Conservation (phyloP, 2,329 filamentous ascomycete species). For the Alternaria gaisen region DNA sequence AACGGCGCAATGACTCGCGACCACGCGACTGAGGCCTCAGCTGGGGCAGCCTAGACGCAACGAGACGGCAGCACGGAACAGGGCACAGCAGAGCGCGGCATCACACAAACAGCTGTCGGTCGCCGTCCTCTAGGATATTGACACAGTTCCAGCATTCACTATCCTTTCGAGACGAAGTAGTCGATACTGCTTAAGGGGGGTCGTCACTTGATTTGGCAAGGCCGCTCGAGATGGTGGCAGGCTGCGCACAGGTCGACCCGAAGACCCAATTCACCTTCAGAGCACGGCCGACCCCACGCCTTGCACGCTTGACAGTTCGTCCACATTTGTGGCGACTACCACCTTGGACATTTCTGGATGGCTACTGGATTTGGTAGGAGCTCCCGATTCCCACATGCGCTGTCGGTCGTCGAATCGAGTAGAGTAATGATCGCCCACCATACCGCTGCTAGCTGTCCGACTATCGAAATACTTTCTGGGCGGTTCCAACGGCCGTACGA, state of each 20-base stretch:
- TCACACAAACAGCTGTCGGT: conserved; percentile 6
- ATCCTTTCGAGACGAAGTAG: neutral
- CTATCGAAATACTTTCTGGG: neutral
- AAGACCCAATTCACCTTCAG: conserved; percentile 16
- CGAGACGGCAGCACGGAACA: conserved; percentile 10
- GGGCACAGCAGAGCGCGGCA: neutral
- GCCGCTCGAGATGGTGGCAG: neutral
- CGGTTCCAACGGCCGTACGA: neutral
- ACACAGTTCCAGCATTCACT: neutral
- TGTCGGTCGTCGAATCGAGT: neutral
- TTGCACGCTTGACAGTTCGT: conserved; percentile 14
- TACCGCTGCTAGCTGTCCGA: neutral
- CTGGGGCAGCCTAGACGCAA: conserved; percentile 12
- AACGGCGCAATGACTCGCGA: conserved; percentile 19
- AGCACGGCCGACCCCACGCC: conserved; percentile 11
- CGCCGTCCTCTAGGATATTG: neutral
- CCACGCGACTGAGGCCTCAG: conserved; percentile 8
- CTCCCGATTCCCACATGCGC: conserved; percentile 17
- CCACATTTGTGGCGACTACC: conserved; percentile 21
- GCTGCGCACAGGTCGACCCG: conserved; percentile 6
- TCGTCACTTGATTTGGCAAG: neutral
- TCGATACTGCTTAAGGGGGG: neutral
- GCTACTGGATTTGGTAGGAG: conserved; percentile 29
- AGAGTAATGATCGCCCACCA: conserved; percentile 14
- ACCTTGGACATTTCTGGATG: conserved; percentile 30